A percentile compares a stretch with the other conserved stretches of the same genome.
These are phyloP conservation scores for Mucor irregularis DNA, from an alignment of 371 early-diverging fungal species.

Conservation along the genomic window DNA sequence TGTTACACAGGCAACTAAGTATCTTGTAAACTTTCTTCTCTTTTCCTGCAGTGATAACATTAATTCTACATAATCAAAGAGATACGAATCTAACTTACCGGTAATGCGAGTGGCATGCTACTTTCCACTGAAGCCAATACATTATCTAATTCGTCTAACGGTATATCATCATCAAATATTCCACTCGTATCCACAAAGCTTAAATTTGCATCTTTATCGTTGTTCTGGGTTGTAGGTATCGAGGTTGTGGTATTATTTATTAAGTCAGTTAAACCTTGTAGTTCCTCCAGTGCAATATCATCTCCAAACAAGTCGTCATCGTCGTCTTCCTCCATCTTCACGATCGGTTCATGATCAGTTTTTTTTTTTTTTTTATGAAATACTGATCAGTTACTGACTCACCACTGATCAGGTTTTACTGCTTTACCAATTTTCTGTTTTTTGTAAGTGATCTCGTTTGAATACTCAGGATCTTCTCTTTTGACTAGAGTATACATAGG, in stretches of 20 bases:
- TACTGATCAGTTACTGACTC: too few species aligned
- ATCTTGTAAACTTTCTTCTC: slow-evolving; percentile 10
- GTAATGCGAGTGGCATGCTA: not conserved
- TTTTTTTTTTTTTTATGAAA: too few species aligned
- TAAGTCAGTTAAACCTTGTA: too few species aligned
- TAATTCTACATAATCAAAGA: not conserved
- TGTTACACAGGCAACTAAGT: slow-evolving; percentile 5
- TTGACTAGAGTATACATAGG: too few species aligned
- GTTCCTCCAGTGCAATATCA: slow-evolving; percentile 35
- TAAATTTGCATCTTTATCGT: not conserved
- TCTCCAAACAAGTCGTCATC: slow-evolving; percentile 48
- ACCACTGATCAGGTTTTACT: too few species aligned
- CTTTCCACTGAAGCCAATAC: not conserved
- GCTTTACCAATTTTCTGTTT: too few species aligned
- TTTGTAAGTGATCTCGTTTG: too few species aligned
- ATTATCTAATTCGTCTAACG: slow-evolving; percentile 3
- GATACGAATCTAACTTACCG: not conserved
- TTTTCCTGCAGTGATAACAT: not conserved
- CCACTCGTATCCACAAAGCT: not conserved
- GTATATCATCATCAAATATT: slow-evolving; percentile 17
- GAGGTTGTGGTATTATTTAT: too few species aligned
- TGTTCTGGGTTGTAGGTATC: not conserved
- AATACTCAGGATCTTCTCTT: too few species aligned
- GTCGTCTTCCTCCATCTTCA: too few species aligned
- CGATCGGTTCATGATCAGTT: too few species aligned